Conservation (phyloP, 2,329 filamentous ascomycete genomes). For the Orbilia brochopaga region DNA sequence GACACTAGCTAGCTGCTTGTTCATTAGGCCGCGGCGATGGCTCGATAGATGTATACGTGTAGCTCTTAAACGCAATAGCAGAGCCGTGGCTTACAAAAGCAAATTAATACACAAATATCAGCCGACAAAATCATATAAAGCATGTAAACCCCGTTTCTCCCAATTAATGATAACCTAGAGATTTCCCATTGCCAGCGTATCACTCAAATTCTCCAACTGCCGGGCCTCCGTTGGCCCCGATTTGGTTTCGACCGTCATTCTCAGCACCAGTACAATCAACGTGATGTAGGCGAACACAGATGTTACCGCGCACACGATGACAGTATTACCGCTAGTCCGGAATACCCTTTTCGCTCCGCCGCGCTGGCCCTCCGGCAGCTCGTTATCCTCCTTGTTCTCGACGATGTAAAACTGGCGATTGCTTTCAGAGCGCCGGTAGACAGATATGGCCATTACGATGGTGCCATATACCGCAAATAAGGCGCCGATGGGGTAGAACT, state of each 20-base stretch:
- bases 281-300: constrained; percentile 27
- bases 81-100: too few relatives aligned
- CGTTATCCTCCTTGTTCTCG: constrained; percentile 46
- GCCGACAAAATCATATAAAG: too few relatives aligned
- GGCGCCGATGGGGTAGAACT: constrained; percentile 97
- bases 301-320: constrained; percentile 43
- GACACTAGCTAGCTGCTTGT: too few relatives aligned
- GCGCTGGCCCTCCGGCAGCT: constrained; percentile 22
- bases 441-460: constrained; percentile 79
- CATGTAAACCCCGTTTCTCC: too few relatives aligned
- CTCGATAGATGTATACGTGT: too few relatives aligned
- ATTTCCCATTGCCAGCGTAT: constrained; percentile 14
- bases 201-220: constrained; percentile 15
- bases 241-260: constrained; percentile 31
- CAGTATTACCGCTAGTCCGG: constrained; percentile 46
- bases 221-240: neutral
- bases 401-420: constrained; percentile 84
- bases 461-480: constrained; percentile 91
- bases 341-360: constrained; percentile 33
- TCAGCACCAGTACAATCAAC: constrained; percentile 23
- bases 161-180: neutral
- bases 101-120: too few relatives aligned
- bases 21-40: too few relatives aligned
- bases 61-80: too few relatives aligned
- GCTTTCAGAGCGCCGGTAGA: constrained; percentile 86